Evolutionary conservation across 768 basidiomycete genomes (phyloP), one percentile per base, ranked within the genome.

Genomic region (Xerocomellus intermedius): DNA sequence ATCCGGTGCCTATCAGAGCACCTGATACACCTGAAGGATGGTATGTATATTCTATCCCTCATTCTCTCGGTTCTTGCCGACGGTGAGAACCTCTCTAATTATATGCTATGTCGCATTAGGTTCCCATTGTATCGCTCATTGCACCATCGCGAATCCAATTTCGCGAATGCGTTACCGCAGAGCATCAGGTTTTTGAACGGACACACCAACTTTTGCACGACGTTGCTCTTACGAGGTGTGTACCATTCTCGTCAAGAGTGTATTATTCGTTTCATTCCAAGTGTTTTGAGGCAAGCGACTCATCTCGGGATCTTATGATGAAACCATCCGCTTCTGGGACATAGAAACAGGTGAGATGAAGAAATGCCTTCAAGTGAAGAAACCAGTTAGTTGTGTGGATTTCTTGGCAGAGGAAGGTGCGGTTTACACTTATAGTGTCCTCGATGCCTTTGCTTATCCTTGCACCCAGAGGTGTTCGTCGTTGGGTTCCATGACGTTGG

Each of bases 401-500:
- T 94, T 89, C 69, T 73, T 91, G 58, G 81, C 84, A 1, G 87
- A 91, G 50, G 89, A 92, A 73, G 87, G 88, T 86, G 38, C 1
- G 52, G 41, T 76, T 69, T 24, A n/a, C 13, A 32, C 9, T 28
- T 42, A 3, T 30, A 8, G 3, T 19, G 21, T 21, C 38, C 24
- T 46, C 2, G 17, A 24, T 43, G 55, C 17, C 3, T 16, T 33
- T 9, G n/a, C 49, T 62, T 16, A 71, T 38, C 30, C 3, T 47
- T 41, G 24, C 38, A 10, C 33, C 16, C 56, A 90, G 87, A 91
- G 80, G 89, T 94, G 4, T 91, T 95, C 54, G 93, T 92, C 14
- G 91, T 92, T 33, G 94, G 93, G 0, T 94, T 94, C 73, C 91
- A 94, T 57, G 94, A 95, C 63, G 87, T 94, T 53, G 93, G 92